Conservation (phyloP, 176 grass and related monocot species). For the Hordeum marinum region DNA sequence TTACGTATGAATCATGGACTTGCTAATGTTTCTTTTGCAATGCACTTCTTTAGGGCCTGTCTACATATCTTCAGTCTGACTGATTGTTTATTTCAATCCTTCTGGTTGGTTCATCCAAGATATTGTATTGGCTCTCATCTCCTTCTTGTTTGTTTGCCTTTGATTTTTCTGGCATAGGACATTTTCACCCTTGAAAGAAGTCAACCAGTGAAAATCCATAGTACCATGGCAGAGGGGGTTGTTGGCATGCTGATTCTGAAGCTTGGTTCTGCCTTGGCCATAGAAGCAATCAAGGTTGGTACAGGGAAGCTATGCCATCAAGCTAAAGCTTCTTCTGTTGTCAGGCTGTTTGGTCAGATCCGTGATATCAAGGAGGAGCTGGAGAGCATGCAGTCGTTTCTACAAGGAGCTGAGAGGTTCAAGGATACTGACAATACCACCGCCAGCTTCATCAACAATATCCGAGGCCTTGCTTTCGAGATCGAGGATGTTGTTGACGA, state of each 20-base stretch:
- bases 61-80: not conserved
- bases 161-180: not conserved
- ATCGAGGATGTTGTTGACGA: not conserved
- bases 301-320: not conserved
- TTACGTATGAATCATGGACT: not conserved
- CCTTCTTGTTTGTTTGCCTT: not conserved
- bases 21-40: not conserved
- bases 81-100: not conserved
- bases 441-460: not conserved
- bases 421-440: not conserved
- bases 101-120: not conserved
- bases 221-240: not conserved
- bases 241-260: conserved; percentile 1
- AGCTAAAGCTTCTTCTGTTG: not conserved
- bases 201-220: not conserved
- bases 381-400: conserved; percentile 4
- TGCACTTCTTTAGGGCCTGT: not conserved
- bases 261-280: not conserved
- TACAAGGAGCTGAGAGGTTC: not conserved
- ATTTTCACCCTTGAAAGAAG: not conserved
- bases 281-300: not conserved
- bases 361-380: not conserved
- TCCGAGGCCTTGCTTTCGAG: not conserved
- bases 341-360: not conserved
- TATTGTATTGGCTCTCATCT: not conserved